Evolutionary conservation across 2,329 filamentous ascomycete species (phyloP).

Genomic region (Acrodontium crateriforme): DNA sequence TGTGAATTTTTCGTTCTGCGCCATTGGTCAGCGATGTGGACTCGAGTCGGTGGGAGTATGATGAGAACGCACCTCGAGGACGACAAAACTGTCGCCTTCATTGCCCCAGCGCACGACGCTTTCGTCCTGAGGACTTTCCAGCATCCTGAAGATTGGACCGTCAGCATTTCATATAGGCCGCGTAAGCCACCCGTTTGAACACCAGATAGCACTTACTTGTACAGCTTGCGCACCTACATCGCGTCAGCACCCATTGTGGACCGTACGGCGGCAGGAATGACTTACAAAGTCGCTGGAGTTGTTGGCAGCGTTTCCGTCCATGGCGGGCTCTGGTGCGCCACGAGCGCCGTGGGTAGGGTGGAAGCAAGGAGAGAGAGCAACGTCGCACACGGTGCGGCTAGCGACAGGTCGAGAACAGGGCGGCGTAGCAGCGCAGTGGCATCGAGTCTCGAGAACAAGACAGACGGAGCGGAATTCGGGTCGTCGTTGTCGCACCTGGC

Average conservation of each 20-base stretch:
- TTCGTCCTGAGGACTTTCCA: conserved; percentile 86
- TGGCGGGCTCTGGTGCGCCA: conserved; percentile 5
- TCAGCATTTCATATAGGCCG: conserved; percentile 2
- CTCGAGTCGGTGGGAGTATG: background rate
- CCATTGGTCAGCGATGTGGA: conserved; percentile 2
- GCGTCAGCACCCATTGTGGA: conserved; percentile 6
- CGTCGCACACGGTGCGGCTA: conserved; percentile 7
- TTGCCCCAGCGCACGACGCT: conserved; percentile 93
- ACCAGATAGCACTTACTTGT: conserved; percentile 59
- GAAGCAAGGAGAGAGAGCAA: no score
- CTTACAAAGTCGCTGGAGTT: conserved; percentile 94
- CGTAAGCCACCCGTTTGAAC: background rate
- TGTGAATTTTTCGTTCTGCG: conserved; percentile 92
- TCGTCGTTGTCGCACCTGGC: no score
- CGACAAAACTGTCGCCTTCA: conserved; percentile 89
- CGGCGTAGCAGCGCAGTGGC: no score
- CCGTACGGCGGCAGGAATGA: conserved; percentile 20
- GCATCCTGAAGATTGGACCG: conserved; percentile 50
- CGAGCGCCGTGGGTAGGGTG: conserved; percentile 6
- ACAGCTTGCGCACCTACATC: conserved; percentile 81
- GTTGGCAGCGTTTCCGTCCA: no score
- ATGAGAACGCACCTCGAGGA: conserved; percentile 74
- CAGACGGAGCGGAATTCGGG: no score
- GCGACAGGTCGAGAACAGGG: conserved; percentile 1
- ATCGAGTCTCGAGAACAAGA: no score